Conservation (phyloP, 2,329 filamentous ascomycete genomes). For the Pseudogymnoascus pannorum region DNA sequence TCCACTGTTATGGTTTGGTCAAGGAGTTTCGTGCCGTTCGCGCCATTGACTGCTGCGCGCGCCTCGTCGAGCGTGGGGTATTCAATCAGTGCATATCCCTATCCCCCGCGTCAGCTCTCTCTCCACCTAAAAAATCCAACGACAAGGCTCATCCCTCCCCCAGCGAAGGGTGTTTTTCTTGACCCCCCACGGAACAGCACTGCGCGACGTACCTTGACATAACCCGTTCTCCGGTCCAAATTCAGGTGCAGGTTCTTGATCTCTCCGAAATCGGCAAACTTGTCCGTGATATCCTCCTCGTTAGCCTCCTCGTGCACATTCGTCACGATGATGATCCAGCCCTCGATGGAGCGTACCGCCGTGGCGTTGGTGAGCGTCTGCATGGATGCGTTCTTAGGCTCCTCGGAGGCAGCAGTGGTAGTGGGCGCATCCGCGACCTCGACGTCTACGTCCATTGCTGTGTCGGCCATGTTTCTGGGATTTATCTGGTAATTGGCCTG, state of each 20-base stretch:
- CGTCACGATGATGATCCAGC: slow-evolving; percentile 81
- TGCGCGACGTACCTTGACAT: slow-evolving; percentile 63
- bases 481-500: background rate
- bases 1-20: slow-evolving; percentile 77
- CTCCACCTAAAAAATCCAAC: background rate
- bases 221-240: slow-evolving; percentile 72
- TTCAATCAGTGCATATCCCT: slow-evolving; percentile 83
- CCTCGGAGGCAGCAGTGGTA: slow-evolving; percentile 36
- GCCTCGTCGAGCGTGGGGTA: slow-evolving; percentile 74
- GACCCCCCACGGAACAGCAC: background rate
- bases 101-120: background rate
- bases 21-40: slow-evolving; percentile 68
- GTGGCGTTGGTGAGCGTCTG: slow-evolving; percentile 67
- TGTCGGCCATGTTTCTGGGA: slow-evolving; percentile 34
- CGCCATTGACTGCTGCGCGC: slow-evolving; percentile 71
- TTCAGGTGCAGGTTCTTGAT: slow-evolving; percentile 85
- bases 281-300: slow-evolving; percentile 74
- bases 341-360: slow-evolving; percentile 79
- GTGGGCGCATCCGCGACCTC: slow-evolving; percentile 21
- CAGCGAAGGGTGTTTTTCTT: background rate
- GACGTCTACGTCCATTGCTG: slow-evolving; percentile 38
- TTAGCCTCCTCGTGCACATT: slow-evolving; percentile 84
- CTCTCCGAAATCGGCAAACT: slow-evolving; percentile 77
- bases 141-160: background rate
- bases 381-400: slow-evolving; percentile 56